Conservation (phyloP, 257 asterid genomes). For the Solanum dulcamara region DNA sequence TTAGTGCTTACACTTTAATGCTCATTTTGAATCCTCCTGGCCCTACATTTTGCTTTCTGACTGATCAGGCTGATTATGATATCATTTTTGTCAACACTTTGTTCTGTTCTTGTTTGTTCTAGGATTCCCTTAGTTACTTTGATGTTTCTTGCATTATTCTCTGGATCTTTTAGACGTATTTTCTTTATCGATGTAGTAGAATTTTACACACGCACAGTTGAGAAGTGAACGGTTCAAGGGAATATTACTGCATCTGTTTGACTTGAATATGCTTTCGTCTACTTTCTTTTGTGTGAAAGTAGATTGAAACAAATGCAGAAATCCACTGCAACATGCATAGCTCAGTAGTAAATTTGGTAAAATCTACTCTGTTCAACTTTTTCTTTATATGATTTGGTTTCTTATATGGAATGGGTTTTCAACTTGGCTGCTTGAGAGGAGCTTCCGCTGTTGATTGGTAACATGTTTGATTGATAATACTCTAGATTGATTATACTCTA, state of each 20-base stretch:
- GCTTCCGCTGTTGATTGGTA: not conserved
- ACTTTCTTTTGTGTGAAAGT: not conserved
- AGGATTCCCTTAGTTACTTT: not conserved
- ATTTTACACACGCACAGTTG: not conserved
- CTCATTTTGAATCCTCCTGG: not conserved
- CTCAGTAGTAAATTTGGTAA: not conserved
- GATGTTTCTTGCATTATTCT: not conserved
- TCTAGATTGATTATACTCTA: not conserved
- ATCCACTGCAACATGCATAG: not conserved
- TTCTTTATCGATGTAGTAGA: not conserved
- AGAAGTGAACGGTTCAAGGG: not conserved
- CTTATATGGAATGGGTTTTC: not conserved
- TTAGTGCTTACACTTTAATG: not conserved
- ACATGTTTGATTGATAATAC: not conserved
- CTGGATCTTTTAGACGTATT: not conserved
- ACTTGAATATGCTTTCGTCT: not conserved
- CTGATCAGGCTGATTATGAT: not conserved
- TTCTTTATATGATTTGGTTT: not conserved
- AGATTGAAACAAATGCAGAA: not conserved
- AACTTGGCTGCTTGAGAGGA: not conserved
- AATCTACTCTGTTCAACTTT: not conserved
- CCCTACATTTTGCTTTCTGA: not conserved
- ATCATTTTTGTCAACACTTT: not conserved
- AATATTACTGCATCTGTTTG: not conserved
- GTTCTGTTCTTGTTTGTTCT: not conserved